phyloP scores from a whole-genome alignment of 2,329 filamentous ascomycete species.

The Xylaria sp. region DNA sequence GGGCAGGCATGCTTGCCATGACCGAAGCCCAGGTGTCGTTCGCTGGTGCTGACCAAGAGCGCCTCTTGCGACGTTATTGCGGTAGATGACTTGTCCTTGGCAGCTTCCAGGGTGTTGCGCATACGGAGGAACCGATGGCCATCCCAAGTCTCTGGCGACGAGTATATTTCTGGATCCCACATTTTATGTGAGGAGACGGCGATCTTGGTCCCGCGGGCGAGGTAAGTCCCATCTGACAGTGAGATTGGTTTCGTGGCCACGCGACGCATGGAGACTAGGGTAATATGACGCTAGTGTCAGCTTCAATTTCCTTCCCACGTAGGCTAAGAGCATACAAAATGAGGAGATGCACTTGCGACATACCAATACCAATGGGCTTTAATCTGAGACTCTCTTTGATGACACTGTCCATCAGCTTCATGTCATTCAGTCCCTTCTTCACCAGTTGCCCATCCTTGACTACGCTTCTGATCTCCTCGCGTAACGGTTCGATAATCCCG shows the following conservation, averaged over 20 bases:
- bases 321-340: not conserved
- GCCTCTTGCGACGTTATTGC: not conserved
- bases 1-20: slow-evolving; percentile 3
- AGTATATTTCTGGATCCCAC: not conserved
- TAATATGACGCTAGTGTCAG: not conserved
- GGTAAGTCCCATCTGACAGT: not conserved
- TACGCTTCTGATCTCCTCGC: slow-evolving; percentile 4
- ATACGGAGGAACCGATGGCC: slow-evolving; percentile 1
- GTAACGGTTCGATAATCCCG: not conserved
- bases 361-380: slow-evolving; percentile 1
- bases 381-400: not conserved
- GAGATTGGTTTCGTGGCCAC: not conserved
- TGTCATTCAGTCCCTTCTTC: not conserved
- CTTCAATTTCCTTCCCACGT: not conserved
- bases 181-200: slow-evolving; percentile 3
- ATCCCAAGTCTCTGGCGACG: not conserved
- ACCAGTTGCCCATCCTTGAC: slow-evolving; percentile 1
- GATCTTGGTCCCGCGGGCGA: not conserved
- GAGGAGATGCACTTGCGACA: not conserved
- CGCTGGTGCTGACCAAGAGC: not conserved
- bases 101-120: not conserved
- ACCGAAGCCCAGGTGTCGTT: not conserved
- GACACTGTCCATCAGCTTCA: slow-evolving; percentile 6
- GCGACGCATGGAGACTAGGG: slow-evolving; percentile 4
- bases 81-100: not conserved